Base-by-base conservation (phyloP, 805 yeast genomes). In the Metschnikowia similis region DNA sequence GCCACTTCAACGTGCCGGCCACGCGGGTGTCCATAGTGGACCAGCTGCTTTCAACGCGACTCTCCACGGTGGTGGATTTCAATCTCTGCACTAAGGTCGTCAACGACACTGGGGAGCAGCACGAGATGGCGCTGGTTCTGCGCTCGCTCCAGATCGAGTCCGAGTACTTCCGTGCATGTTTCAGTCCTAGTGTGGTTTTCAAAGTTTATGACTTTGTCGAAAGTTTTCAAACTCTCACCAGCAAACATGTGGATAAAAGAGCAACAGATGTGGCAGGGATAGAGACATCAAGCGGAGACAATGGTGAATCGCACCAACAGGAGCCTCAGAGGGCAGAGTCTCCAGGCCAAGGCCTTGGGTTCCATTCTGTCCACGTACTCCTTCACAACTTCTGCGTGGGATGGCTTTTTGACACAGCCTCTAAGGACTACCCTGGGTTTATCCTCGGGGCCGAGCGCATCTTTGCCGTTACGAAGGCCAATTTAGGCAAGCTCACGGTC, bases 381-480 rank as follows among this genome's bases (percentile, higher is more conserved):
- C 79, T 89, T 0, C 78, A 83, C 56, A 80, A 85, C 54, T 72
- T 87, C 51, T 86, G 95, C 53, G 51, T 86, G 32, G 96, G 96
- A 0, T 89, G 96, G 90, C 62, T 86, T 4, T 86, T 85, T 61
- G 83, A 79, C n/a, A 64, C 64, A 5, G 61, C 64, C 1, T 52
- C 60, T 1, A 75, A 74, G 21, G 70, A 66, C 30, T 74, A 70
- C 47, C 89, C 89, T 0, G 97, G 97, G 9, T 60, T 89, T n/a
- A 83, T 87, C 35, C 53, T 82, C 30, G 97, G 97, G 0, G 88
- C 86, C 48, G 89, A 87, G 55, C 70, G 83, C 14, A 79, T 89
- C 17, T 86, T 83, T 53, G 82, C 89, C 1, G 79, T 83, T 0
- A 76, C 84, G 21, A 84, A 83, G 41, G 77, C 79, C 14, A 72